Evolutionary conservation across 768 basidiomycete species (phyloP).

Genomic region (Trametes villosa): DNA sequence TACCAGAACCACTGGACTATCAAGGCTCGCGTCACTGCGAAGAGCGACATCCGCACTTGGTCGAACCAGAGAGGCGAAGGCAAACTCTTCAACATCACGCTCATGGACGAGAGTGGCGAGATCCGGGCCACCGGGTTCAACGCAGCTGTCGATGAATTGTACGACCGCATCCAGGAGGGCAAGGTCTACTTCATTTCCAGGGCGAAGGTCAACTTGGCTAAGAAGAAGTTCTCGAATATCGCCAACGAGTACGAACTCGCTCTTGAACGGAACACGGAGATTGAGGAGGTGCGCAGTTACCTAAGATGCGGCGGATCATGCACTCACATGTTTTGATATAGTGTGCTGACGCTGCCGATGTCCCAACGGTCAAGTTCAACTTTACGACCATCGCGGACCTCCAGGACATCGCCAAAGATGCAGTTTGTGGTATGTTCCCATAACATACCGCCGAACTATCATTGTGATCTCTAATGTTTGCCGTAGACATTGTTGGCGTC

Average conservation of each 20-base stretch:
- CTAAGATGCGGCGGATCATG: neutral
- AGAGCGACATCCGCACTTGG: constrained; percentile 89
- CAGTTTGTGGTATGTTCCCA: neutral
- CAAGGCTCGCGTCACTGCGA: constrained; percentile 90
- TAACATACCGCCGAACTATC: neutral
- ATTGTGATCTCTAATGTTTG: neutral
- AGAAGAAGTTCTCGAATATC: constrained; percentile 93
- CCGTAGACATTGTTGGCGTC: constrained; percentile 82
- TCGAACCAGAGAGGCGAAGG: constrained; percentile 91
- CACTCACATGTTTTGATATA: constrained; percentile 36
- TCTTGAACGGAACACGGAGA: constrained; percentile 81
- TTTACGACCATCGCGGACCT: constrained; percentile 73
- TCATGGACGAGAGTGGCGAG: constrained; percentile 95
- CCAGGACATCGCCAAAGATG: constrained; percentile 43
- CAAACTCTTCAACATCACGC: constrained; percentile 88
- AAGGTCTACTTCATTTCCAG: constrained; percentile 93
- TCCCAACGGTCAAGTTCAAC: constrained; percentile 84
- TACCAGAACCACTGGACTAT: constrained; percentile 99
- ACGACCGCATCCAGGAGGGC: constrained; percentile 84
- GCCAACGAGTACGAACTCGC: constrained; percentile 91
- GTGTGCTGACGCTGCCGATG: constrained; percentile 78
- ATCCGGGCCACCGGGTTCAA: constrained; percentile 95
- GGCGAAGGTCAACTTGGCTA: constrained; percentile 91
- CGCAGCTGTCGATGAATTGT: constrained; percentile 77
- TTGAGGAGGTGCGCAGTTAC: constrained; percentile 67